Percentiles rank a stretch among this genome's conserved stretches.
Evolutionary conservation across 78 protist genomes (phyloP).

Genomic region (Guillardia theta): DNA sequence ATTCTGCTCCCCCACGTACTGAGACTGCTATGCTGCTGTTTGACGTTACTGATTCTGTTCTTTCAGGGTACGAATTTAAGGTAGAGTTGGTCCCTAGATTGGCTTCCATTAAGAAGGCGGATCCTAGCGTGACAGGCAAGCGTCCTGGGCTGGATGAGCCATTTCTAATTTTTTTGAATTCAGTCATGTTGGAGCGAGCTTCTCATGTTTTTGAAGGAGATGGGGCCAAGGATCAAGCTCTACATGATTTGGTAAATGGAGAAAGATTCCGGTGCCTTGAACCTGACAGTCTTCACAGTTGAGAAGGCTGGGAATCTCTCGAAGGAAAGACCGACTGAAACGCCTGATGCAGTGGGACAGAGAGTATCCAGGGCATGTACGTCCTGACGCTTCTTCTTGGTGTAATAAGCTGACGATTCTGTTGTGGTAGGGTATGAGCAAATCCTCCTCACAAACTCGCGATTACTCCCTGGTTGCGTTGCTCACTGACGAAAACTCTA

Average conservation of each 20-base stretch:
- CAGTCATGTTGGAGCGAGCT: background rate
- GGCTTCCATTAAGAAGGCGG: no score
- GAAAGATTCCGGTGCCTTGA: no score
- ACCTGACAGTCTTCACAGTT: no score
- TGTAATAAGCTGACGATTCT: no score
- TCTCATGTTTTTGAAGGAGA: background rate
- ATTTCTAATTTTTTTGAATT: no score
- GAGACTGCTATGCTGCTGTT: no score
- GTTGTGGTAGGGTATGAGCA: no score
- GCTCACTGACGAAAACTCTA: background rate
- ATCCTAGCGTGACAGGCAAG: no score
- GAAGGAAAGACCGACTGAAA: background rate
- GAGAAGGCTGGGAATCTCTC: background rate
- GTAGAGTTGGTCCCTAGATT: background rate
- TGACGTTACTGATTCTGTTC: no score
- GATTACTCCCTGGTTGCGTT: slow-evolving; percentile 6
- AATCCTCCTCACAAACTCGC: background rate
- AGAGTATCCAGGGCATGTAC: background rate
- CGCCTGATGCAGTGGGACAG: slow-evolving; percentile 15
- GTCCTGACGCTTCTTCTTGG: no score
- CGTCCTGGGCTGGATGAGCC: background rate
- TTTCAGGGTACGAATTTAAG: background rate
- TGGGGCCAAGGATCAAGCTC: background rate
- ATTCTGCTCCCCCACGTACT: background rate
- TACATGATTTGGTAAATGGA: background rate